These are phyloP conservation scores for Cercospora sesami DNA, from an alignment of 2,329 filamentous ascomycete species.

Conservation along the genomic window DNA sequence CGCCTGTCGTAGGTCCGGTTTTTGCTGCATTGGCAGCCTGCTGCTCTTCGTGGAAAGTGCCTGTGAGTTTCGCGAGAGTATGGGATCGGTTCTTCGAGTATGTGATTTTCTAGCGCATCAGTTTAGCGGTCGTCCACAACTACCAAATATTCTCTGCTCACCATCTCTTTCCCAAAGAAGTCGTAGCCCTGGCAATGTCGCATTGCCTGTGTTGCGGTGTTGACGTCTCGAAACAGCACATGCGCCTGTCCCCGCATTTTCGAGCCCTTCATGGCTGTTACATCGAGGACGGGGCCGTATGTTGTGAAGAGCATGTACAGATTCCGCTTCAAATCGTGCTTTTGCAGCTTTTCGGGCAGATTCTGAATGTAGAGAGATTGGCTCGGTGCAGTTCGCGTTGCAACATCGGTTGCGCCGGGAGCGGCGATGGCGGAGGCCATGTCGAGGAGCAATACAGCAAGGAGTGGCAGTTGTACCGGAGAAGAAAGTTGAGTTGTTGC, in stretches of 20 bases:
- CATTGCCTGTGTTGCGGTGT: conserved; percentile 93
- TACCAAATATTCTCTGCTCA: conserved; percentile 48
- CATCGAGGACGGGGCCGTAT: conserved; percentile 87
- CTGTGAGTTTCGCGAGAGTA: conserved; percentile 85
- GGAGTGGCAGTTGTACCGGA: neutral
- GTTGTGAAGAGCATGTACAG: conserved; percentile 94
- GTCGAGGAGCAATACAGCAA: neutral
- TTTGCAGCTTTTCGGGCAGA: conserved; percentile 85
- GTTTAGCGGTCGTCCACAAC: conserved; percentile 17
- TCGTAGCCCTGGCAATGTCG: conserved; percentile 79
- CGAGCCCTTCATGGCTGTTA: conserved; percentile 82
- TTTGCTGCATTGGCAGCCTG: conserved; percentile 46
- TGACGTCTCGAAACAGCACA: conserved; percentile 82
- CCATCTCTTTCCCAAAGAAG: conserved; percentile 82
- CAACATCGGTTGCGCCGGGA: conserved; percentile 10
- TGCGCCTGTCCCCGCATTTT: conserved; percentile 98
- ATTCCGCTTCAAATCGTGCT: conserved; percentile 78
- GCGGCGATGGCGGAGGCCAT: conserved; percentile 13
- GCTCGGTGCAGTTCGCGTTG: conserved; percentile 20
- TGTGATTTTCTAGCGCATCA: conserved; percentile 68
- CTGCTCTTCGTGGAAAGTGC: conserved; percentile 68
- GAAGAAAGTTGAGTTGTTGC: neutral
- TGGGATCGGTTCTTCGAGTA: conserved; percentile 91
- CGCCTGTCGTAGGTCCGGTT: conserved; percentile 13
- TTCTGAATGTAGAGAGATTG: conserved; percentile 83